A percentile compares a stretch with the other conserved stretches of the same genome.
Evolutionary conservation across 768 basidiomycete species (phyloP).

Genomic region (Cubamyces sp.): DNA sequence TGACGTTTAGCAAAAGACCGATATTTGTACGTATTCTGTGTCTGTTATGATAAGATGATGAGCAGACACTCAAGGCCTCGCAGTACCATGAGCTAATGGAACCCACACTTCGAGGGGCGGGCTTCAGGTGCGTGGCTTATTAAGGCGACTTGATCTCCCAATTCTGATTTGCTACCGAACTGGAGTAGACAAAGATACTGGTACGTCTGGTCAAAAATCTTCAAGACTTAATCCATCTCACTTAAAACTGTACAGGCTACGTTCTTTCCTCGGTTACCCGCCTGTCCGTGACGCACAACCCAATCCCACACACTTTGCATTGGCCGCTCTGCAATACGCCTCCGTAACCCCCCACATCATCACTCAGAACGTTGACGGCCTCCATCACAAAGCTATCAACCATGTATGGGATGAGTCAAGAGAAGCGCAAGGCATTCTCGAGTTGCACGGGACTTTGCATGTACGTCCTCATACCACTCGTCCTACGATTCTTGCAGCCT

Average conservation of each 20-base stretch:
- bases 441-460: slow-evolving; percentile 89
- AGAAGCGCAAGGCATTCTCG: slow-evolving; percentile 57
- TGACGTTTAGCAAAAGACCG: slow-evolving; percentile 22
- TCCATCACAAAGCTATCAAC: slow-evolving; percentile 80
- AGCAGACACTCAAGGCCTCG: slow-evolving; percentile 26
- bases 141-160: background rate
- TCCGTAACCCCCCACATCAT: slow-evolving; percentile 64
- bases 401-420: slow-evolving; percentile 45
- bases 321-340: slow-evolving; percentile 81
- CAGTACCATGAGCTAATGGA: slow-evolving; percentile 85
- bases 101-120: slow-evolving; percentile 63
- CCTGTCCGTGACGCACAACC: slow-evolving; percentile 82
- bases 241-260: slow-evolving; percentile 46
- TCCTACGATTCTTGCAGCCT: no score
- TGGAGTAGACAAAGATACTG: slow-evolving; percentile 81
- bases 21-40: slow-evolving; percentile 46
- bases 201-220: slow-evolving; percentile 37
- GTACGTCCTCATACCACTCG: slow-evolving; percentile 43
- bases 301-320: slow-evolving; percentile 86
- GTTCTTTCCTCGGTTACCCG: slow-evolving; percentile 84
- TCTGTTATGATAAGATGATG: slow-evolving; percentile 29
- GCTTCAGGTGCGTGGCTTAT: slow-evolving; percentile 60
- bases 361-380: slow-evolving; percentile 94
- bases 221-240: background rate
- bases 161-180: background rate